Conservation (phyloP, 139 green algal genomes). For the Coelastrella sp. region DNA sequence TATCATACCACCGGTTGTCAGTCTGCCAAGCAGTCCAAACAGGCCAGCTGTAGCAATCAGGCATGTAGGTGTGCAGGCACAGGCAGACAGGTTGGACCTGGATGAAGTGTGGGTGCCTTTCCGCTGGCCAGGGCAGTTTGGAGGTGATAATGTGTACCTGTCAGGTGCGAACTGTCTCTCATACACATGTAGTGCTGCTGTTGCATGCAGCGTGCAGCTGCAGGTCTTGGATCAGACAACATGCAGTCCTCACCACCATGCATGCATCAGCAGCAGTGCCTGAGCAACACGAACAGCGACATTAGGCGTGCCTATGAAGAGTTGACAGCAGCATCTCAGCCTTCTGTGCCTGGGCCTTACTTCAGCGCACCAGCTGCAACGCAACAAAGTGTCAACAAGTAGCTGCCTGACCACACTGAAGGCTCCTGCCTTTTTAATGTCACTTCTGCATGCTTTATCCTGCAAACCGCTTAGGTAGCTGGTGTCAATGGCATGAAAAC, state of each 20-base stretch:
- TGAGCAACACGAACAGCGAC: too few relatives aligned
- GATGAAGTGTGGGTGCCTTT: slow-evolving; percentile 42
- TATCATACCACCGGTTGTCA: neutral
- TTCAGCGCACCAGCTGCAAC: neutral
- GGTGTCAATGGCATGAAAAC: slow-evolving; percentile 28
- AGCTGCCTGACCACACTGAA: neutral
- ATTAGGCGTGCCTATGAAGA: too few relatives aligned
- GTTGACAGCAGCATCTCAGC: too few relatives aligned
- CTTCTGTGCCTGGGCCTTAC: too few relatives aligned
- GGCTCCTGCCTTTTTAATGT: too few relatives aligned
- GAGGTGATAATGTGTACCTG: slow-evolving; percentile 40
- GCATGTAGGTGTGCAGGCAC: neutral
- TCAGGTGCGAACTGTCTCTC: slow-evolving; percentile 7
- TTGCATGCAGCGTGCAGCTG: neutral
- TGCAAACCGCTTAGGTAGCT: neutral
- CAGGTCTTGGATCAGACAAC: neutral
- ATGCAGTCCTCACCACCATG: neutral
- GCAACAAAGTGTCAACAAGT: neutral
- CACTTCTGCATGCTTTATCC: neutral
- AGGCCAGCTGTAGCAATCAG: neutral
- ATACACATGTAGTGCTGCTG: neutral
- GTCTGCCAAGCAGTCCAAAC: neutral
- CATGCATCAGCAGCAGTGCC: neutral
- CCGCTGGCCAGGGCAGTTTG: slow-evolving; percentile 44
- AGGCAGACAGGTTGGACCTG: slow-evolving; percentile 17